Evolutionary conservation across 805 yeast species (phyloP), one percentile per base, ranked within the genome.

Genomic region (Tetrapisispora fleetii): DNA sequence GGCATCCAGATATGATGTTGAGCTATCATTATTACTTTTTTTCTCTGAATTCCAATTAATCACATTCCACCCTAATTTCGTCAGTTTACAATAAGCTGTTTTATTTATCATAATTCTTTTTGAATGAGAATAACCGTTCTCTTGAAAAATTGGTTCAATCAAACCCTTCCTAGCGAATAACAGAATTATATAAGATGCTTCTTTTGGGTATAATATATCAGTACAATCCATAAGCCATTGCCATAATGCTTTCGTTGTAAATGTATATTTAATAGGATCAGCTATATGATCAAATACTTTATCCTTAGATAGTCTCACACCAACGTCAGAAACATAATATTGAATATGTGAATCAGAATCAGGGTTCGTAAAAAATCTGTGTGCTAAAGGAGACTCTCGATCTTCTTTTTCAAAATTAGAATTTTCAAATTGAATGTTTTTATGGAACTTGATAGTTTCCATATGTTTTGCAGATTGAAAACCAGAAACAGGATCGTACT

Each of bases 201-300:
- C 85, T 13, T 68, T 67, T 0, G 65, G 59, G 46, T 73, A 73
- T 54, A 80, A 62, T 1, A 82, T 70, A 58, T 86, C 93, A 0
- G 96, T 85, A 59, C 96, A 89, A 53, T 91, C 98, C 78, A 83
- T 74, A 7, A 91, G 58, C 95, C 96, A 91, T 58, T 89, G 96
- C 65, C 81, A 75, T 0, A 83, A 69, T 0, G 93, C 83, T 56
- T 84, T 84, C 0, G 96, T 95, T 1, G 85, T 75, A 52, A 86
- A 73, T 47, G 80, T 75, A 55, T 72, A 74, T n/a, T 71, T 67
- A 2, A 74, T 58, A 1, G 56, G 49, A 1, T 58, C 57, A 24
- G 57, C 53, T 28, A 52, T 44, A 4, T 53, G 48, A 11, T 63
- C 65, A 50, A 75, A 72, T 6, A 57, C 54, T 49, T 71, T 72